These are phyloP conservation scores for Lentinula boryana DNA, from an alignment of 768 basidiomycete species.

Conservation along the genomic window DNA sequence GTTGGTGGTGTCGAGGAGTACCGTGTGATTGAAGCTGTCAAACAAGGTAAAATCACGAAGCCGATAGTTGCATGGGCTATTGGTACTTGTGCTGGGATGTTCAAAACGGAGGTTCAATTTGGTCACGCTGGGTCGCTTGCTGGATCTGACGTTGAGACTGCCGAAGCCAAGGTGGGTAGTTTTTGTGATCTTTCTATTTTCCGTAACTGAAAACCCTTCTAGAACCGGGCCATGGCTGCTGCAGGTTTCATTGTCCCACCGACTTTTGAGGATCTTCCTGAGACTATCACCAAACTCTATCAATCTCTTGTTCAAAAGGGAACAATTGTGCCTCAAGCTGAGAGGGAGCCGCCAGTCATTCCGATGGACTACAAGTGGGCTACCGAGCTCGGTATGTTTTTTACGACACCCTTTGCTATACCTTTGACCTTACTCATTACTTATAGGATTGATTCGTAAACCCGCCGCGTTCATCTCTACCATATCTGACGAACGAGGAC, in stretches of 20 bases:
- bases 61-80: constrained; percentile 99
- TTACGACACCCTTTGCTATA: background rate
- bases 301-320: constrained; percentile 70
- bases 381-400: constrained; percentile 34
- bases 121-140: constrained; percentile 99
- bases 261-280: constrained; percentile 94
- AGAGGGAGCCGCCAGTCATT: constrained; percentile 89
- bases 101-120: constrained; percentile 98
- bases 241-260: constrained; percentile 97
- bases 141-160: constrained; percentile 95
- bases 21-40: constrained; percentile 97
- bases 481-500: constrained; percentile 98
- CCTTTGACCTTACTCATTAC: constrained; percentile 21
- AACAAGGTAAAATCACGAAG: constrained; percentile 89
- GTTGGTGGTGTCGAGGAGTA: constrained; percentile 99
- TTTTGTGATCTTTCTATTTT: background rate
- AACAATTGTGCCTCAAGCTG: constrained; percentile 59
- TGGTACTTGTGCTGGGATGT: constrained; percentile 99
- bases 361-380: constrained; percentile 99
- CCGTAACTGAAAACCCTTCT: background rate
- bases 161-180: constrained; percentile 67
- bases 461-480: constrained; percentile 99
- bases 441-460: constrained; percentile 96
- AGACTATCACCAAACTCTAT: constrained; percentile 80
- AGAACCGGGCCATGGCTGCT: constrained; percentile 87